Evolutionary conservation across 495 filamentous ascomycete genomes (phyloP), one percentile per base, ranked within the genome.

Genomic region (Aspergillus saccharolyticus): DNA sequence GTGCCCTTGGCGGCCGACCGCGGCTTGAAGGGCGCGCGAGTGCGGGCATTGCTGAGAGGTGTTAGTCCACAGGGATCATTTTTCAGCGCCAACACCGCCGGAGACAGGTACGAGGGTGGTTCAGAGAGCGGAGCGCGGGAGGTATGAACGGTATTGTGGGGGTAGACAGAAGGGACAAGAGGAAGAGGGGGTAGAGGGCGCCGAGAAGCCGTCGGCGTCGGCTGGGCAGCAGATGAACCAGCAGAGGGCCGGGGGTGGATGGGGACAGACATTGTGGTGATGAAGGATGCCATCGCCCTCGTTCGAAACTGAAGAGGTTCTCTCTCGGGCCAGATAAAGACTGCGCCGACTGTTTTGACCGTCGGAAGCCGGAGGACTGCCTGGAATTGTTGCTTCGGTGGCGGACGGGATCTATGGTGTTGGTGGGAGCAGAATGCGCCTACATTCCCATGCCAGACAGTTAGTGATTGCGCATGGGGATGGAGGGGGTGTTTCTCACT

Each of bases 11-110:
- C 89, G 20, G 87, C 78, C 54, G 86, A 85, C 63, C 92, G 89
- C 46, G 95, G 91, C 69, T 91, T 91, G 82, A 98, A 97, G 63
- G 92, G 88, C 54, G 87, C 89, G 70, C 85, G 83, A 52, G 90
- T 92, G 59, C 90, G 86, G 65, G 92, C 89, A 78, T 96, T 96
- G 57, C 91, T 96, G 68, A 72, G 72, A 68, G 74, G 72, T 55
- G 77, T 78, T 56, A 78, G 74, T 76, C 67, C 68, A 72, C 60
- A 61, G 12, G 54, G 61, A 24, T 65, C 68, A 64, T 71, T 60
- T 64, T 72, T 74, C 18, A 76, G 63, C 18, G 70, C 73, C 58
- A 69, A 67, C 59, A 76, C 69, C n/a, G 70, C 70, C 0, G 74
- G 72, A 19, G 74, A 77, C 6, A 74, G 65, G 47, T 76, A 75